phyloP scores from a whole-genome alignment of 1,139 yeast genomes.

The Candida sojae region DNA sequence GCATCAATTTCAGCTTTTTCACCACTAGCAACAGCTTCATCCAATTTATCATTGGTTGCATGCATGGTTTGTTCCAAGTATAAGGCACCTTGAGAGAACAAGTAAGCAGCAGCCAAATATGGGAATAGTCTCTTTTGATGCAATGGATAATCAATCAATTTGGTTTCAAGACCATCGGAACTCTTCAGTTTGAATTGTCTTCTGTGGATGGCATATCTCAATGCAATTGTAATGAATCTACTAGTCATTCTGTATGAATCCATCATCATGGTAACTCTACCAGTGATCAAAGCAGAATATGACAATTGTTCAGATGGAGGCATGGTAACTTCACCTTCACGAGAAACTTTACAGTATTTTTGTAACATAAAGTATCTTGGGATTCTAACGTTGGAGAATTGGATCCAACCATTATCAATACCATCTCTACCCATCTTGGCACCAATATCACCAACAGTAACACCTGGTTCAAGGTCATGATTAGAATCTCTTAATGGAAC shows the following conservation, averaged over 20 bases:
- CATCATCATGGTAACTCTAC: slow-evolving; percentile 83
- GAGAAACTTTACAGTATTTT: slow-evolving; percentile 70
- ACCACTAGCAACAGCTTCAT: slow-evolving; percentile 47
- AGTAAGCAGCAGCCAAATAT: slow-evolving; percentile 70
- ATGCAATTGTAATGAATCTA: slow-evolving; percentile 75
- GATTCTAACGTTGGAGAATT: slow-evolving; percentile 74
- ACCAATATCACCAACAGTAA: slow-evolving; percentile 86
- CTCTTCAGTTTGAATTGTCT: slow-evolving; percentile 66
- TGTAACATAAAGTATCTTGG: slow-evolving; percentile 82
- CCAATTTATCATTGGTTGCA: slow-evolving; percentile 53
- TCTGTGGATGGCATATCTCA: slow-evolving; percentile 84
- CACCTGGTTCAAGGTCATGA: slow-evolving; percentile 73
- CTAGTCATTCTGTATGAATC: slow-evolving; percentile 81
- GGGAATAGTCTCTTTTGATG: slow-evolving; percentile 87
- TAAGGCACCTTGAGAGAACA: slow-evolving; percentile 68
- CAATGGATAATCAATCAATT: slow-evolving; percentile 76
- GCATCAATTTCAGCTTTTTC: slow-evolving; percentile 37
- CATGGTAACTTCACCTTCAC: slow-evolving; percentile 64
- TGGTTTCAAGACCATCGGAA: slow-evolving; percentile 37
- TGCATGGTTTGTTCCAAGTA: slow-evolving; percentile 58
- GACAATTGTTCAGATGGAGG: slow-evolving; percentile 86
- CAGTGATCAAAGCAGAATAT: slow-evolving; percentile 81
- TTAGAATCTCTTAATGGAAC: slow-evolving; percentile 78
- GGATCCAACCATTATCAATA: slow-evolving; percentile 93
- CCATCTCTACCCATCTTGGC: slow-evolving; percentile 90